These are phyloP conservation scores for Beta lomatogona DNA, from an alignment of 179 eudicot genomes.

Conservation along the genomic window DNA sequence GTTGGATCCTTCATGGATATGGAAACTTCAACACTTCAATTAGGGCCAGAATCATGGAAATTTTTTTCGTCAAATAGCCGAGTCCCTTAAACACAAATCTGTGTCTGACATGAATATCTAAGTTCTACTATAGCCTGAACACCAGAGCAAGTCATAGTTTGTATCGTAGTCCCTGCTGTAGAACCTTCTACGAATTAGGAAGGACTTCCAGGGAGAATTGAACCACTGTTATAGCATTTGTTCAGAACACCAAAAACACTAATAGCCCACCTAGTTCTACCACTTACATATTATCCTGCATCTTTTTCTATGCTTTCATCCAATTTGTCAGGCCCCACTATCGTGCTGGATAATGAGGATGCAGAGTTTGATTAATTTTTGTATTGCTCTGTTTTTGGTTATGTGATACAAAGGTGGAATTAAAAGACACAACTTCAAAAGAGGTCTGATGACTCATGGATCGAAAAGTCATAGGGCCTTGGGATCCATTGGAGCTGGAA, in stretches of 20 bases:
- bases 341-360: not conserved
- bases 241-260: not conserved
- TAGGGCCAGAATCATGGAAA: too few relatives aligned
- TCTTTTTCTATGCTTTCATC: not conserved
- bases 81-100: too few relatives aligned
- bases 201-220: not conserved
- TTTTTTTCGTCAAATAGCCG: too few relatives aligned
- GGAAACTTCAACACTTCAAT: too few relatives aligned
- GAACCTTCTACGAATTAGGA: not conserved
- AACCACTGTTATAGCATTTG: not conserved
- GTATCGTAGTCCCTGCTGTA: not conserved
- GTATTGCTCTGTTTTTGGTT: not conserved
- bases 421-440: slow-evolving; percentile 90
- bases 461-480: slow-evolving; percentile 92
- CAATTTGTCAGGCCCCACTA: not conserved
- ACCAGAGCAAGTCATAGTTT: not conserved
- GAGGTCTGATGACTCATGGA: slow-evolving; percentile 96
- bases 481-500: slow-evolving; percentile 98
- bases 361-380: not conserved
- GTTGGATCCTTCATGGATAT: too few relatives aligned
- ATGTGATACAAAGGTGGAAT: slow-evolving; percentile 69
- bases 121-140: not conserved
- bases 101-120: too few relatives aligned
- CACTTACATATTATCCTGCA: not conserved
- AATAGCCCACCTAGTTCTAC: not conserved